Percentiles rank a stretch among this genome's conserved stretches.
Evolutionary conservation across 345 rosid species (phyloP).

Genomic region (Eucalyptus sp.): DNA sequence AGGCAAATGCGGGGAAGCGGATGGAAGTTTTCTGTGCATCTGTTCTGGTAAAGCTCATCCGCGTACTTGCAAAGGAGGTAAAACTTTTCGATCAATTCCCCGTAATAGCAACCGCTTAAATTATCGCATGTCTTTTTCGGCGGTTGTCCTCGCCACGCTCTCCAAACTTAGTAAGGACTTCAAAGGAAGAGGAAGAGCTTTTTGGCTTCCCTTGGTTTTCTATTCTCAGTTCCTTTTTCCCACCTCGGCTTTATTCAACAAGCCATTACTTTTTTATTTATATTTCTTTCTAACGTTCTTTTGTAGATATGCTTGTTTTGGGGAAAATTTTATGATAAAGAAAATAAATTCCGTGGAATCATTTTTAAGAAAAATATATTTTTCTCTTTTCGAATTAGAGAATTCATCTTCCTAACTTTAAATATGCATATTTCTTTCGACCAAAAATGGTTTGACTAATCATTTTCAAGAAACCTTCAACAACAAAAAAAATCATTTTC

Average conservation of each 20-base stretch:
- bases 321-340: no score
- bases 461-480: no score
- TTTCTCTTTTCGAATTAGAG: rapidly evolving
- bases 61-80: rapidly evolving
- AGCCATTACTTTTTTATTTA: neutral
- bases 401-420: neutral
- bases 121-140: rapidly evolving
- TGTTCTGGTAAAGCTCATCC: rapidly evolving
- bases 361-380: no score
- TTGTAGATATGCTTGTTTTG: rapidly evolving
- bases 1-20: rapidly evolving
- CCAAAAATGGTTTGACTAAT: neutral
- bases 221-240: neutral
- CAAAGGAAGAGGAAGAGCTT: neutral
- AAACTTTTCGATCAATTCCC: neutral
- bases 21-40: no score
- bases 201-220: neutral
- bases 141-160: neutral
- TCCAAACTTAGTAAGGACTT: rapidly evolving
- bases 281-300: rapidly evolving
- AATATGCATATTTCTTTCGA: no score
- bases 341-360: rapidly evolving
- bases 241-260: neutral
- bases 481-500: no score
- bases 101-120: rapidly evolving